These are phyloP conservation scores for Arachis stenosperma DNA, from an alignment of 306 rosid species.

Conservation along the genomic window DNA sequence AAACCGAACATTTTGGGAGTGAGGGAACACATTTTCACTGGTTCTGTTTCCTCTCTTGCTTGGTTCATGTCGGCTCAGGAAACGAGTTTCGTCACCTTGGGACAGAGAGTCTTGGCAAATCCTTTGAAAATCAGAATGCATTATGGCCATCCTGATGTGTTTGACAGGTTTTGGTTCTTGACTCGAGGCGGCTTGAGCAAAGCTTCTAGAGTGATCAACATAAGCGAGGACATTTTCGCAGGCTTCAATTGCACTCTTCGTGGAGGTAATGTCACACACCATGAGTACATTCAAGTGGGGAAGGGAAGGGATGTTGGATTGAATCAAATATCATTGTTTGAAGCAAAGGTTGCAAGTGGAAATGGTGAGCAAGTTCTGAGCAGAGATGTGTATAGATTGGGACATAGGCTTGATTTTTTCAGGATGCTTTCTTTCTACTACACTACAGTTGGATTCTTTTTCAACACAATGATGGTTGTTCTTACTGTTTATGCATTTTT, in stretches of 20 bases:
- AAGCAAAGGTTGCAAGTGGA: slow-evolving; percentile 94
- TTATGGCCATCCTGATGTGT: slow-evolving; percentile 97
- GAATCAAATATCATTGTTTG: slow-evolving; percentile 89
- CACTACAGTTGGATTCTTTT: slow-evolving; percentile 86
- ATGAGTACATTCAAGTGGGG: slow-evolving; percentile 93
- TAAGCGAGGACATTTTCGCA: slow-evolving; percentile 90
- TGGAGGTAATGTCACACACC: slow-evolving; percentile 86
- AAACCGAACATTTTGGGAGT: slow-evolving; percentile 92
- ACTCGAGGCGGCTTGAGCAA: slow-evolving; percentile 93
- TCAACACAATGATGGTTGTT: slow-evolving; percentile 74
- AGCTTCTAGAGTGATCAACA: slow-evolving; percentile 90
- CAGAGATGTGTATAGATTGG: slow-evolving; percentile 85
- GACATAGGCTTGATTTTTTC: slow-evolving; percentile 84
- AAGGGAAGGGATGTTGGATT: slow-evolving; percentile 94
- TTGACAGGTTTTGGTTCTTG: slow-evolving; percentile 84
- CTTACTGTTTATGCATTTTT: slow-evolving; percentile 81
- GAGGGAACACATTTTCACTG: slow-evolving; percentile 87
- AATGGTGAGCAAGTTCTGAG: slow-evolving; percentile 88
- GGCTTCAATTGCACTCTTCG: slow-evolving; percentile 90
- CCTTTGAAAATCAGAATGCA: slow-evolving; percentile 89
- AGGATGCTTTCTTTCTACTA: slow-evolving; percentile 86
- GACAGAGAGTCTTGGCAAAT: slow-evolving; percentile 86
- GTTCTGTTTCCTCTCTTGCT: slow-evolving; percentile 92
- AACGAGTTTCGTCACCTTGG: slow-evolving; percentile 89
- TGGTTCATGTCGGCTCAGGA: slow-evolving; percentile 98